phyloP scores from a whole-genome alignment of 225 moss, liverwort and hornwort genomes.

The Polytrichum formosum region DNA sequence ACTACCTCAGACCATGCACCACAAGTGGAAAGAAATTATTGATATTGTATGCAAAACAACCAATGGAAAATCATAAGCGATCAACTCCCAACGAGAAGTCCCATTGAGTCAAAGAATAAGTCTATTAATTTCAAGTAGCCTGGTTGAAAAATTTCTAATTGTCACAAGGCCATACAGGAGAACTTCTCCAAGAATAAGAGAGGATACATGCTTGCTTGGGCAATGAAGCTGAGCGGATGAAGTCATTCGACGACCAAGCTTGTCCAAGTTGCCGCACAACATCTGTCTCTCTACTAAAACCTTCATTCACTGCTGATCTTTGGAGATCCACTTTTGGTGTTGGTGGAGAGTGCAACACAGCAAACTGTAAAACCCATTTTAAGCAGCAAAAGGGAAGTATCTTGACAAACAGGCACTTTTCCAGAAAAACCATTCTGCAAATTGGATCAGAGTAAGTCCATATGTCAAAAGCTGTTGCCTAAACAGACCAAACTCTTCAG shows the following conservation, averaged over 20 bases:
- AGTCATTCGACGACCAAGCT: conserved; percentile 77
- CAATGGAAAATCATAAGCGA: too few relatives aligned
- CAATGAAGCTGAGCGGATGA: conserved; percentile 71
- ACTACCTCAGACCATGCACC: too few relatives aligned
- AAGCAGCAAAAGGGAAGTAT: conserved; percentile 83
- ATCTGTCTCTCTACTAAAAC: conserved; percentile 39
- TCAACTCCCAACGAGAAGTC: too few relatives aligned
- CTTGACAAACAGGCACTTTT: conserved; percentile 76
- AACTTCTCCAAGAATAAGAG: background rate
- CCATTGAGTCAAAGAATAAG: too few relatives aligned
- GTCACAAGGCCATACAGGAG: too few relatives aligned
- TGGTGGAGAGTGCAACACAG: conserved; percentile 58
- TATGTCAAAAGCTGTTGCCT: background rate
- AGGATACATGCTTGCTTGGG: conserved; percentile 96
- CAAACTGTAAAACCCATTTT: conserved; percentile 84
- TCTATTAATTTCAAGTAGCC: too few relatives aligned
- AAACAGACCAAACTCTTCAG: conserved; percentile 9
- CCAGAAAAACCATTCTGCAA: conserved; percentile 74
- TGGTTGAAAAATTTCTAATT: too few relatives aligned
- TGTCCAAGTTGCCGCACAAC: conserved; percentile 68
- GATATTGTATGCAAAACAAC: too few relatives aligned
- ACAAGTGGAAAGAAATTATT: too few relatives aligned
- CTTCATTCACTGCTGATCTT: conserved; percentile 16
- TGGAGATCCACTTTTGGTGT: conserved; percentile 18
- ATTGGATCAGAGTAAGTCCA: background rate